Base-by-base conservation (phyloP, 345 rosid genomes). In the Streptanthus diversifolius region DNA sequence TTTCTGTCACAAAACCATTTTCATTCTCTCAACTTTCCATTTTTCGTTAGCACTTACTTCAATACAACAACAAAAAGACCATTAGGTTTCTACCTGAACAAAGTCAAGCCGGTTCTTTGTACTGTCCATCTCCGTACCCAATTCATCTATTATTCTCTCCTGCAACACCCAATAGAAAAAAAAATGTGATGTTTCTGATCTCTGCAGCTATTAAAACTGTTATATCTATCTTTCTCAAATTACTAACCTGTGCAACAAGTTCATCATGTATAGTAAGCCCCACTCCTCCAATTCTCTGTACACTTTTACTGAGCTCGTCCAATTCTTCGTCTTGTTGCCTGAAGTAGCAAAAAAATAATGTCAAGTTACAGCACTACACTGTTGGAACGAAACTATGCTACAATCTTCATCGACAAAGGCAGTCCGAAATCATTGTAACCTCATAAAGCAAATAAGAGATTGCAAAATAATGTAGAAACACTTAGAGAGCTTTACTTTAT, bases 241-340 rank as follows among this genome's bases (percentile, higher is more conserved):
- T 30, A 70, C 75, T 54, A 27, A 91, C 98, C 86, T 91, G 99
- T 49, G 93, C 85, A 74, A 80, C 77, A 40, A 95, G 98, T 68
- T 95, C 99, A n/a, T 95, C 99, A 9, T 87, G 98, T 80, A 95
- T 95, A 51, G 98, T 95, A 53, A 91, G 93, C 56, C 99, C 98
- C 69, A 95, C 96, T 57, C 92, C 92, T 39, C 99, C 99, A 56
- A 91, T 87, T 74, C 97, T 85, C 84, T 86, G 83, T 75, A 95
- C 97, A 57, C 97, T 95, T 22, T 82, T 85, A 79, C 99, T 95
- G 11, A 95, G 91, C 77, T 90, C 95, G 73, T 95, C 99, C 84
- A 95, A 79, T 80, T 95, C 99, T 72, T 95, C 95, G 47, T 95
- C 98, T 68, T 95, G 99, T 80, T 86, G 92, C 88, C 99, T 95